Evolutionary conservation across 176 grass and related monocot genomes (phyloP), one percentile per base, ranked within the genome.

Genomic region (Dendrocalamus sinicus): DNA sequence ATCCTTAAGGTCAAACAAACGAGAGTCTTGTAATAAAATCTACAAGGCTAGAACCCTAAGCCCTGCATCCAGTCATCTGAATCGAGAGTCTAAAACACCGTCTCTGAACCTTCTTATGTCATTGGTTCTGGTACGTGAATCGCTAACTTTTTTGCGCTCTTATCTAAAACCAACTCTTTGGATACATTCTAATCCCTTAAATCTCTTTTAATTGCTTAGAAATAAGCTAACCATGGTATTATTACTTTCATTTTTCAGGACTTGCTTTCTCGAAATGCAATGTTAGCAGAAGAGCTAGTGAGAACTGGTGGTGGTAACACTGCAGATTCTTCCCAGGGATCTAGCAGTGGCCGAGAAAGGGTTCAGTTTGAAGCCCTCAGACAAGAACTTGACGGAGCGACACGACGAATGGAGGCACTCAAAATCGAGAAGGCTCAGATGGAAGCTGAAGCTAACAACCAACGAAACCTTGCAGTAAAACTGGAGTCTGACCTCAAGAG

Each of bases 401-500:
- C 81, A 81, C 81, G 68, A 68, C 88, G 85, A 57, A 78, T 92
- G n/a, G 91, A 96, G 50, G 73, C 24, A 24, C 97, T 99, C 10
- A 91, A 90, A 88, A 35, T 82, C 40, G 90, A 99, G 15, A 96
- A 96, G 30, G 77, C 76, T n/a, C 91, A 91, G 87, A 87, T 90
- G 39, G 86, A 94, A 88, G 86, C 81, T 17, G 97, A 99, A 80
- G 90, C 86, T 80, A 88, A 24, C 60, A 88, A 96, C 74, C 94
- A 96, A 76, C 83, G 88, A 80, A 94, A 85, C 67, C 59, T 96
- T n/a, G 90, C 88, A 26, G 73, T 81, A 57, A 99, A 99, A 86
- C 55, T 96, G 17, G 94, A 99, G 76, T 91, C 97, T 86, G 97
- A 99, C 77, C 87, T 99, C 71, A 99, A 96, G 89, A 96, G 93